Evolutionary conservation across 306 rosid genomes (phyloP).

Genomic region (Alnus rubra): DNA sequence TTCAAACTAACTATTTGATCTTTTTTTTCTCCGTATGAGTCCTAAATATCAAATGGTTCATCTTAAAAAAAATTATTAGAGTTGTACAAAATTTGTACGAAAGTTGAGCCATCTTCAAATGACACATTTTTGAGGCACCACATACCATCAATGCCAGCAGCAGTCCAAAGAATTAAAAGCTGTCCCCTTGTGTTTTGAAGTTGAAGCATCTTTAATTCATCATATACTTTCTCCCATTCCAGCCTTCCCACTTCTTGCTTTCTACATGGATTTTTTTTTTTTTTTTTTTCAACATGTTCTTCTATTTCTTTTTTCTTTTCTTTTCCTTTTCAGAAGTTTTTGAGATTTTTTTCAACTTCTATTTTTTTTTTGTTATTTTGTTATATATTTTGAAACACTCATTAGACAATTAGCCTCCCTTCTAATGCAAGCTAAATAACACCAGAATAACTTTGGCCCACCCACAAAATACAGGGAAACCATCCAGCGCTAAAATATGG

Average conservation of each 20-base stretch:
- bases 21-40: too few relatives aligned
- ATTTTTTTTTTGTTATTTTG: constrained; percentile 19
- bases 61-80: too few relatives aligned
- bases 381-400: constrained; percentile 29
- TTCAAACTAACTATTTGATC: too few relatives aligned
- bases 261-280: too few relatives aligned
- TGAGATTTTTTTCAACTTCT: constrained; percentile 29
- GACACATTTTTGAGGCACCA: constrained; percentile 51
- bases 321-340: constrained; percentile 33
- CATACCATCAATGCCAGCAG: constrained; percentile 62
- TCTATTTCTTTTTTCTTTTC: constrained; percentile 10
- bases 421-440: constrained; percentile 45
- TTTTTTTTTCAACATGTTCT: constrained; percentile 26
- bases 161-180: constrained; percentile 41
- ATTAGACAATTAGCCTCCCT: constrained; percentile 29
- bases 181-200: constrained; percentile 48
- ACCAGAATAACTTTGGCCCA: constrained; percentile 48
- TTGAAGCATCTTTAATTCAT: constrained; percentile 52
- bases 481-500: constrained; percentile 63
- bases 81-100: too few relatives aligned
- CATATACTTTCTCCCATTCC: constrained; percentile 45
- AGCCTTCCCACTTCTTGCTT: too few relatives aligned
- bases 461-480: constrained; percentile 52
- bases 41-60: too few relatives aligned
- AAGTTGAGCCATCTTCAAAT: constrained; percentile 40